These are phyloP conservation scores for Chalciporus pseudorubinellus DNA, from an alignment of 768 basidiomycete genomes.

Conservation along the genomic window DNA sequence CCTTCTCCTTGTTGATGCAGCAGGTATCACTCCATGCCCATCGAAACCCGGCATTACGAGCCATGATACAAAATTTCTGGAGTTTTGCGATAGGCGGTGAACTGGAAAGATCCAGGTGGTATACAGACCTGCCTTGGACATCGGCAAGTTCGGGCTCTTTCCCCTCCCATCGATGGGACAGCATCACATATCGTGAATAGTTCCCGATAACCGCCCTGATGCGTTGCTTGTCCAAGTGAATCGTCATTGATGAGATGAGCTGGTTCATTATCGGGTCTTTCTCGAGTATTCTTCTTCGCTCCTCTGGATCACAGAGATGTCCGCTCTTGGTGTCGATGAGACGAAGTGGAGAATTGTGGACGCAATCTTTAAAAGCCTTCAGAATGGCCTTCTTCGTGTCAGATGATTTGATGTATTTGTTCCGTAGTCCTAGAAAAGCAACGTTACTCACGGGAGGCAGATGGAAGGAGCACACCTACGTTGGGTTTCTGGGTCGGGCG, in stretches of 20 bases:
- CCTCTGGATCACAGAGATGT: conserved; percentile 12
- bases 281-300: no score
- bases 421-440: conserved; percentile 4
- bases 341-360: conserved; percentile 9
- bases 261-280: conserved; percentile 9
- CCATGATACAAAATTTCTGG: conserved; percentile 16
- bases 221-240: neutral
- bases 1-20: conserved; percentile 20
- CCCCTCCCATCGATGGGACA: conserved; percentile 21
- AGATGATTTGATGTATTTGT: conserved; percentile 11
- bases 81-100: conserved; percentile 10
- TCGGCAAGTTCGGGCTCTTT: conserved; percentile 13
- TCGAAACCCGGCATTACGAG: conserved; percentile 5
- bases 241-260: conserved; percentile 17
- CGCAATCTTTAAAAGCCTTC: neutral
- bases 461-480: neutral
- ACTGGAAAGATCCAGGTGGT: conserved; percentile 4
- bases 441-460: neutral
- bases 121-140: conserved; percentile 11
- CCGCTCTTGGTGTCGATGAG: conserved; percentile 22
- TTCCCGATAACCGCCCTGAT: neutral
- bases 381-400: conserved; percentile 1
- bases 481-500: conserved; percentile 7
- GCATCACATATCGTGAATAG: conserved; percentile 20
- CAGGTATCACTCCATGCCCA: conserved; percentile 27